phyloP scores from a whole-genome alignment of 1,284 basidiomycete species.

The Coniferiporia weirii region DNA sequence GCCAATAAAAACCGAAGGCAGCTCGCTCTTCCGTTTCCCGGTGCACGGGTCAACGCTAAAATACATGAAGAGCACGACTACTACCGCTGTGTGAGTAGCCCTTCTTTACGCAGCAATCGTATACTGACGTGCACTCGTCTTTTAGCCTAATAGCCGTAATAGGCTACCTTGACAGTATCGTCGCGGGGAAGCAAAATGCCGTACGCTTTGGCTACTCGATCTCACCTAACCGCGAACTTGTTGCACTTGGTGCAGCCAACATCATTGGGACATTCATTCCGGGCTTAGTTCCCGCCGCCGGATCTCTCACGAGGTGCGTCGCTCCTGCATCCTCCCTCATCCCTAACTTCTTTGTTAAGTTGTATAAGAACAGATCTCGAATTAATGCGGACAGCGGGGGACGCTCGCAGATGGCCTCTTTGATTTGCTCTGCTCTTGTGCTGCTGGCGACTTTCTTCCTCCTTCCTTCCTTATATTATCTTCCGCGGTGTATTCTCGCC shows the following conservation, averaged over 20 bases:
- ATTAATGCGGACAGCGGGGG: conserved; percentile 86
- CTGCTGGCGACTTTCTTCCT: conserved; percentile 85
- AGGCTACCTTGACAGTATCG: conserved; percentile 79
- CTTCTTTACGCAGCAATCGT: background rate
- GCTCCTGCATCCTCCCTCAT: background rate
- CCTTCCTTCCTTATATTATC: conserved; percentile 68
- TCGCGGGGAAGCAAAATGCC: conserved; percentile 84
- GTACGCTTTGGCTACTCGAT: conserved; percentile 82
- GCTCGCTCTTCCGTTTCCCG: conserved; percentile 62
- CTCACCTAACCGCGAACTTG: conserved; percentile 87
- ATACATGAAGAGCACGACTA: conserved; percentile 70
- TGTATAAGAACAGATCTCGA: conserved; percentile 49
- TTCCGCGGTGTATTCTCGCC: conserved; percentile 80
- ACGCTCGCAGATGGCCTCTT: conserved; percentile 81
- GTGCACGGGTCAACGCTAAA: conserved; percentile 52
- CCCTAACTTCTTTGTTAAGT: background rate
- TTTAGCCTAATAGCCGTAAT: conserved; percentile 66
- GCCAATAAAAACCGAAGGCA: conserved; percentile 51
- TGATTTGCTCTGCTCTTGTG: conserved; percentile 72
- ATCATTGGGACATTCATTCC: conserved; percentile 75
- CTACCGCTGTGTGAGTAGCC: conserved; percentile 63
- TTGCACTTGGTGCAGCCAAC: conserved; percentile 83
- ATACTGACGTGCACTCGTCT: conserved; percentile 12
- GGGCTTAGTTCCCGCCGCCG: conserved; percentile 84
- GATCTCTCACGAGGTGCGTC: conserved; percentile 74